Percentiles rank a stretch among this genome's conserved stretches.
These are phyloP conservation scores for Roridomyces roridus DNA, from an alignment of 768 basidiomycete genomes.

Conservation along the genomic window DNA sequence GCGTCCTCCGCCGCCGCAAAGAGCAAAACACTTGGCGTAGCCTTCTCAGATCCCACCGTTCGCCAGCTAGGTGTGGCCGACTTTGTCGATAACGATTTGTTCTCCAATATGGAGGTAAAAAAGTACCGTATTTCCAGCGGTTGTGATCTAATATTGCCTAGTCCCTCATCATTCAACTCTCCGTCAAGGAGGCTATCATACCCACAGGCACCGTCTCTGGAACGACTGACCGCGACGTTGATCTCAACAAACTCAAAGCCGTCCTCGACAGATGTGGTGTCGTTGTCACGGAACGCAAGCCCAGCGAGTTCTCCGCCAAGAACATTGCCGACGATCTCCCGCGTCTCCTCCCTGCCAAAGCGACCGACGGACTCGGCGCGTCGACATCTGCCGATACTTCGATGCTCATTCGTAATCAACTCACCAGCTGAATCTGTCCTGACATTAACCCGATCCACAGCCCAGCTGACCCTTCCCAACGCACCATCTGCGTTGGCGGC, in stretches of 20 bases:
- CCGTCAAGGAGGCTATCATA: slow-evolving; percentile 95
- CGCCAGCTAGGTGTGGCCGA: slow-evolving; percentile 89
- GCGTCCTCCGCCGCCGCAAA: slow-evolving; percentile 63
- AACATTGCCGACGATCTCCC: slow-evolving; percentile 83
- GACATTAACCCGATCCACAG: slow-evolving; percentile 42
- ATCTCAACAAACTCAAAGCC: slow-evolving; percentile 84
- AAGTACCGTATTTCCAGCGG: neutral
- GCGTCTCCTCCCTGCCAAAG: slow-evolving; percentile 63
- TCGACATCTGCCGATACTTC: slow-evolving; percentile 56
- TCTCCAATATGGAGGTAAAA: slow-evolving; percentile 91
- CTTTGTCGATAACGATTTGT: slow-evolving; percentile 93
- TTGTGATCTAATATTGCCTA: slow-evolving; percentile 35
- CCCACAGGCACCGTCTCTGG: slow-evolving; percentile 75
- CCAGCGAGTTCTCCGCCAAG: slow-evolving; percentile 85
- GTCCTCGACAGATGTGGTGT: slow-evolving; percentile 91
- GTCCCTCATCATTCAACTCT: slow-evolving; percentile 95
- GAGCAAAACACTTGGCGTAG: slow-evolving; percentile 79
- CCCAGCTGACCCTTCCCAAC: slow-evolving; percentile 75
- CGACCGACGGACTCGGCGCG: slow-evolving; percentile 37
- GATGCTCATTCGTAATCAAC: slow-evolving; percentile 59
- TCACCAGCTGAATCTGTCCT: neutral
- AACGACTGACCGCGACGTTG: slow-evolving; percentile 82
- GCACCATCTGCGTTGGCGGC: slow-evolving; percentile 86
- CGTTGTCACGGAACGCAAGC: slow-evolving; percentile 88
- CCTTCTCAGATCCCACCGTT: slow-evolving; percentile 89